Evolutionary conservation across 2,329 filamentous ascomycete species (phyloP).

Genomic region (Xylariales sp.): DNA sequence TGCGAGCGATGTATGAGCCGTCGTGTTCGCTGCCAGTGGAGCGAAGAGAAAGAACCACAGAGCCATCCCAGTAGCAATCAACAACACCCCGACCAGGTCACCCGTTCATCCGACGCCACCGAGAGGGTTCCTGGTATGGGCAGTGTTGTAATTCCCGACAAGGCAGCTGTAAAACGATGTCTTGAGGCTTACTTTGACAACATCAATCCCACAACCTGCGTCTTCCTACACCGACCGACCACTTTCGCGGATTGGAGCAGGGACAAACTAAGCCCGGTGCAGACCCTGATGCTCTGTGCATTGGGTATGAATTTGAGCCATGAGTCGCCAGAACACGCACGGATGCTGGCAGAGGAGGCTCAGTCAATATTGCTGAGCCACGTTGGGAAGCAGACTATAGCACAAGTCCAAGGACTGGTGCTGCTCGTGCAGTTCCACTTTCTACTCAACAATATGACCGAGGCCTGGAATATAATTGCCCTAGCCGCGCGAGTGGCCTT

Average conservation of each 20-base stretch:
- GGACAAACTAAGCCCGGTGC: slow-evolving; percentile 14
- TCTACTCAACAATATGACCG: slow-evolving; percentile 2
- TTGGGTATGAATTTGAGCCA: background rate
- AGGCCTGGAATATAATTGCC: slow-evolving; percentile 18
- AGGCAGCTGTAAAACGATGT: background rate
- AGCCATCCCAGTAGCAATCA: background rate
- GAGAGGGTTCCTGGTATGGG: background rate
- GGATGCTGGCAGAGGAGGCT: slow-evolving; percentile 1
- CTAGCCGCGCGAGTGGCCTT: slow-evolving; percentile 19
- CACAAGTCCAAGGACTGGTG: slow-evolving; percentile 15
- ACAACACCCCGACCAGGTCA: background rate
- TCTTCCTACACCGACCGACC: slow-evolving; percentile 16
- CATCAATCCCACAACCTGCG: slow-evolving; percentile 11
- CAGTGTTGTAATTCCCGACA: background rate
- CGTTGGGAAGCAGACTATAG: slow-evolving; percentile 11
- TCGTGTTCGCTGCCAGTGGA: slow-evolving; percentile 5
- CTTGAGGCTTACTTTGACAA: slow-evolving; percentile 19
- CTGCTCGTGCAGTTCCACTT: slow-evolving; percentile 15
- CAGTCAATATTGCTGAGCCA: slow-evolving; percentile 11
- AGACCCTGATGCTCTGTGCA: slow-evolving; percentile 7
- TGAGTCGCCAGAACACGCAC: background rate
- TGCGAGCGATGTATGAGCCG: slow-evolving; percentile 24
- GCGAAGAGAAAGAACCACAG: background rate
- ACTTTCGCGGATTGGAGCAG: slow-evolving; percentile 19
- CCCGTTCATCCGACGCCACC: background rate